phyloP scores from a whole-genome alignment of 495 filamentous ascomycete species.

The Tuber brumale region DNA sequence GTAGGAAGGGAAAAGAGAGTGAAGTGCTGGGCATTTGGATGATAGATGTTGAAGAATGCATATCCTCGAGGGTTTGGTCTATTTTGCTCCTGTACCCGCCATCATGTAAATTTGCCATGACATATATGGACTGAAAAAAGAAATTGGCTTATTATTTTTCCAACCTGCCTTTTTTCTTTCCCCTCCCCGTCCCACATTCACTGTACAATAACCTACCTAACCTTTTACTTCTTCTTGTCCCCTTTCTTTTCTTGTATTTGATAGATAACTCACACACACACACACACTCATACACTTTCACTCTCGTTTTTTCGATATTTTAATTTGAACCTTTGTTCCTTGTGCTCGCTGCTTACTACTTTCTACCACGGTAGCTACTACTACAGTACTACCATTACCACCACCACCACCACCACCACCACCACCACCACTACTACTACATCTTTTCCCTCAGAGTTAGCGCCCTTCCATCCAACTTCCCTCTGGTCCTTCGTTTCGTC shows the following conservation, averaged over 20 bases:
- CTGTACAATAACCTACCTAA: slow-evolving; percentile 20
- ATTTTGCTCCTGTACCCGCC: not conserved
- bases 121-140: not conserved
- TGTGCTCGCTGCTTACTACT: not conserved
- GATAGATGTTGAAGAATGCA: not conserved
- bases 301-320: not conserved
- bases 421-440: not conserved
- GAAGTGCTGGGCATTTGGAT: not conserved
- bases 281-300: not conserved
- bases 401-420: no score
- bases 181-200: slow-evolving; percentile 17
- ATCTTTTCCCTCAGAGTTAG: not conserved
- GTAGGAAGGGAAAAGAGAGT: not conserved
- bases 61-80: not conserved
- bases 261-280: not conserved
- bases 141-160: slow-evolving; percentile 8
- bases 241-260: not conserved
- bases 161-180: slow-evolving; percentile 18
- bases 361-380: not conserved
- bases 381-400: no score
- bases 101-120: not conserved
- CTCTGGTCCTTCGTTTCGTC: not conserved
- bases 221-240: not conserved
- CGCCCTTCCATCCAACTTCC: not conserved
- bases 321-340: not conserved